phyloP scores from a whole-genome alignment of 2,329 filamentous ascomycete genomes.

The Fusarium penzigii region DNA sequence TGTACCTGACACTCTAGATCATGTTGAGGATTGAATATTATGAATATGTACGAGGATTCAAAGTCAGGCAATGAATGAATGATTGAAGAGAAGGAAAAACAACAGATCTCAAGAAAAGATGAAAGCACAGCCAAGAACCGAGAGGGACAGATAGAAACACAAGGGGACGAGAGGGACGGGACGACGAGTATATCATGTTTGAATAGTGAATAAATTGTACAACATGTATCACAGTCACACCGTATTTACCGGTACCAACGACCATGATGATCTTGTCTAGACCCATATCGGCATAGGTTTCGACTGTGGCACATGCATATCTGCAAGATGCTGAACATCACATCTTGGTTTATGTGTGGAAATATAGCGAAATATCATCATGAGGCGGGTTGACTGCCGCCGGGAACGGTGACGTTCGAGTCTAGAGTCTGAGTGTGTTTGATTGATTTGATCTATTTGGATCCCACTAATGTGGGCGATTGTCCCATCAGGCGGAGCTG shows the following conservation, averaged over 20 bases:
- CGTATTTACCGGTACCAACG: not conserved
- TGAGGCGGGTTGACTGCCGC: not conserved
- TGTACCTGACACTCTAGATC: conserved; percentile 16
- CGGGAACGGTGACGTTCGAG: not conserved
- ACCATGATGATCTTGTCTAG: no score
- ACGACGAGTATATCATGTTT: conserved; percentile 9
- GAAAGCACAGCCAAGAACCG: conserved; percentile 9
- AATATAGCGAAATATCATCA: no score
- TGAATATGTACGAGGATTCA: not conserved
- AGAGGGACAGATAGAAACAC: not conserved
- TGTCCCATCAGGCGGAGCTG: not conserved
- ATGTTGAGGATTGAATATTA: conserved; percentile 3
- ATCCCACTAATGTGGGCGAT: not conserved
- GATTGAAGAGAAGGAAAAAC: conserved; percentile 9
- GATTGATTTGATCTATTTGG: not conserved
- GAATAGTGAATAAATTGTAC: not conserved
- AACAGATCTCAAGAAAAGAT: not conserved
- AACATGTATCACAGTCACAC: not conserved
- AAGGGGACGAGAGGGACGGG: conserved; percentile 4
- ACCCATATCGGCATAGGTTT: not conserved
- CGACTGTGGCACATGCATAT: not conserved
- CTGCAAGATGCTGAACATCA: not conserved
- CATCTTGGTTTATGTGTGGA: not conserved
- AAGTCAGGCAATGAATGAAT: not conserved
- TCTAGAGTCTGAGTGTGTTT: no score